Percentiles rank a stretch among this genome's conserved stretches.
phyloP scores from a whole-genome alignment of 2,329 filamentous ascomycete species.

The Epichloe brachyelytri region DNA sequence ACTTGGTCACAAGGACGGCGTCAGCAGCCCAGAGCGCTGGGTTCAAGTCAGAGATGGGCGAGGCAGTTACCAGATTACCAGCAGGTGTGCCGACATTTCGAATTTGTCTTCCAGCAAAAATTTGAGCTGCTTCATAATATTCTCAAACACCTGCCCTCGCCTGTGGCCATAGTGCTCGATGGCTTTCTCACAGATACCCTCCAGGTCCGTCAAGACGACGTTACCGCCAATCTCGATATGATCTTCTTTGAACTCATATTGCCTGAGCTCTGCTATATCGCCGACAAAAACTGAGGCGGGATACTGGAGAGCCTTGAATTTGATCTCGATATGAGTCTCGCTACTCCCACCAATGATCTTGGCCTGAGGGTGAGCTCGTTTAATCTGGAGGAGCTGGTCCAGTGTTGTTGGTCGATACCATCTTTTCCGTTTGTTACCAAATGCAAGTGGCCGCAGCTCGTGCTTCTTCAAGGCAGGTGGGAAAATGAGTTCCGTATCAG shows the following conservation, averaged over 20 bases:
- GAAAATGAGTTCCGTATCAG: slow-evolving; percentile 91
- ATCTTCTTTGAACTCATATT: slow-evolving; percentile 68
- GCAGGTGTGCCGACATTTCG: slow-evolving; percentile 95
- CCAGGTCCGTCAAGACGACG: slow-evolving; percentile 81
- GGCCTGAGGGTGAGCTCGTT: slow-evolving; percentile 67
- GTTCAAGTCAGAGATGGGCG: slow-evolving; percentile 92
- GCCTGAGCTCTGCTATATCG: slow-evolving; percentile 78
- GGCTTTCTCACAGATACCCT: slow-evolving; percentile 69
- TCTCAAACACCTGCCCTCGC: slow-evolving; percentile 69
- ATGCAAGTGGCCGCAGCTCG: slow-evolving; percentile 66
- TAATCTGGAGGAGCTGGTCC: slow-evolving; percentile 82
- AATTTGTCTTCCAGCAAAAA: slow-evolving; percentile 95
- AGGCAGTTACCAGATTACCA: slow-evolving; percentile 86
- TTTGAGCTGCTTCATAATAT: slow-evolving; percentile 83
- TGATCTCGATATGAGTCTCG: slow-evolving; percentile 96
- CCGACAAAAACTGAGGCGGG: slow-evolving; percentile 83
- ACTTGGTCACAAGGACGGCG: slow-evolving; percentile 69
- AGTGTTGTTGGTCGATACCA: slow-evolving; percentile 88
- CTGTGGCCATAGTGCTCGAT: slow-evolving; percentile 61
- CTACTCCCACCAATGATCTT: slow-evolving; percentile 95
- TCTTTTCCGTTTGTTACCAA: slow-evolving; percentile 87
- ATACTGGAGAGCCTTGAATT: slow-evolving; percentile 92
- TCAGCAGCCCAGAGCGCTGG: slow-evolving; percentile 85
- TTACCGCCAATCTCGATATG: slow-evolving; percentile 89
- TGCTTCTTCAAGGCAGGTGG: slow-evolving; percentile 76